Evolutionary conservation across 139 green algal species (phyloP), one percentile per base, ranked within the genome.

Genomic region (Chlamydomonas applanata): DNA sequence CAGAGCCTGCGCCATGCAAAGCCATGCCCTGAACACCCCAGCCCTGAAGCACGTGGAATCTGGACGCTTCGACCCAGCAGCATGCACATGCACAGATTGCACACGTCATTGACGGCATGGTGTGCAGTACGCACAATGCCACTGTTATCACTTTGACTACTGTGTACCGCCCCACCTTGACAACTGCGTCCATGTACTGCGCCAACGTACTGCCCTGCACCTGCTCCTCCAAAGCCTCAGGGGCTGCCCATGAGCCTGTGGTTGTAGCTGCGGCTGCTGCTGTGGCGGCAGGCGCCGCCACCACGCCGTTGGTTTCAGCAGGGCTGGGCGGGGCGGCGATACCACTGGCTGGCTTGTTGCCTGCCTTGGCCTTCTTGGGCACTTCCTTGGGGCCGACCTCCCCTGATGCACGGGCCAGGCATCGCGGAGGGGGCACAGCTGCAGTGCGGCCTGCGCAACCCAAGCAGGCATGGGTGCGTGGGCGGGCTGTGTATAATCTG

Each of bases 81-180:
- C n/a, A n/a, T n/a, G n/a, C n/a, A n/a, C n/a, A n/a, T n/a, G n/a
- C n/a, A n/a, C n/a, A n/a, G n/a, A n/a, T n/a, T n/a, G n/a, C n/a
- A n/a, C n/a, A n/a, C n/a, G n/a, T n/a, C n/a, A n/a, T n/a, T n/a
- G n/a, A n/a, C n/a, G n/a, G n/a, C n/a, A n/a, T n/a, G n/a, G n/a
- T n/a, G n/a, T n/a, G n/a, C n/a, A n/a, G n/a, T n/a, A n/a, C n/a
- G n/a, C n/a, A n/a, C n/a, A n/a, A n/a, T n/a, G n/a, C n/a, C n/a
- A n/a, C n/a, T n/a, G n/a, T n/a, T n/a, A 36, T 40, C 27, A 16
- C 54, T 32, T 67, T 7, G 7, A 7, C 11, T 19, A 20, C 25
- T 44, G 27, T 62, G 40, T 49, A 49, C 40, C 40, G 40, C 40
- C 65, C 16, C 36, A 94, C 83, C 87, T 96, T 89, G n/a, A 89